Evolutionary conservation across 2,329 filamentous ascomycete genomes (phyloP), one percentile per base, ranked within the genome.

Genomic region (Ophiocordyceps camponoti-saundersi): DNA sequence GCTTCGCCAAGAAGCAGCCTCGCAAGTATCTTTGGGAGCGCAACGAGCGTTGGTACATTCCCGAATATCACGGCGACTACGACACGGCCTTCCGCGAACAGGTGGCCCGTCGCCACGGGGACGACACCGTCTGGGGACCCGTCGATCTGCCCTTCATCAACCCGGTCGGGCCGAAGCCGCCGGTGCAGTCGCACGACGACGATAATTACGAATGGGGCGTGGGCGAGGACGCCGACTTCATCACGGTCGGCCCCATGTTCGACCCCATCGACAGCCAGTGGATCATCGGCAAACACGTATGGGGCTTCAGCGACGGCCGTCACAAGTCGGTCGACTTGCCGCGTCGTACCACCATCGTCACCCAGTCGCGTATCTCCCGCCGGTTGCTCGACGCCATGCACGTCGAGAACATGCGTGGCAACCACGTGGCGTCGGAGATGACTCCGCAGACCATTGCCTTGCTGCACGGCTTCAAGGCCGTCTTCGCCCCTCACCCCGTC

Each of bases 341-440:
- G 13, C 78, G 84, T 47, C 77, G 85, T 49, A 78, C 80, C 12
- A 83, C 83, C n/a, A 84, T 89, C 55, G 79, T 87, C 50, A 88
- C 84, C 0, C 82, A 86, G 52, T 80, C 81, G 1, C 77, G 85
- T 46, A 67, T 86, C 8, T 88, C 83, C 16, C 82, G 79, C 58
- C 73, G 73, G 26, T 69, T 90, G 2, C 68, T 90, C 32, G 74
- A 85, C 53, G 72, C 80, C 51, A 89, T 89, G 83, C 83, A 90
- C 57, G 72, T 77, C 32, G 85, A 89, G 60, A 85, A 84, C 46
- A 69, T 82, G 51, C 71, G 75, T 15, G 81, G 82, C 51, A 82
- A 83, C 55, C 82, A 87, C 57, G 79, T 89, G 55, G 82, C 81
- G 48, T 84, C 83, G 0, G 85, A 90, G 59, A 88, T 90, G 83